A percentile compares a stretch with the other conserved stretches of the same genome.
Evolutionary conservation across 768 basidiomycete genomes (phyloP).

Genomic region (Kwoniella sp.): DNA sequence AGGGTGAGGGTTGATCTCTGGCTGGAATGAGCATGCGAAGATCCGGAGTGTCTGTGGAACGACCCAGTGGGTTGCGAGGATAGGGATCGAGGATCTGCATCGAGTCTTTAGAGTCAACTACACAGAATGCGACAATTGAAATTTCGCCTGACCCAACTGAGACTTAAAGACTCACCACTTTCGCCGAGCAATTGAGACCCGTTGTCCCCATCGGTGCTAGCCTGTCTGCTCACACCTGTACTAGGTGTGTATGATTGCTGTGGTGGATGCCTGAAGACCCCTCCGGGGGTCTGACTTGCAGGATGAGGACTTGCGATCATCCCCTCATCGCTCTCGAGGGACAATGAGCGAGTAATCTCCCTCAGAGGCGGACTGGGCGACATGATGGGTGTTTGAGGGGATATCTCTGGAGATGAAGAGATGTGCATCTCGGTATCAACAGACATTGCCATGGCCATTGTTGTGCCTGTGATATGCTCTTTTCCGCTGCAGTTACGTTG

Average conservation of each 20-base stretch:
- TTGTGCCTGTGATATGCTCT: too few species aligned
- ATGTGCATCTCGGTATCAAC: constrained; percentile 5
- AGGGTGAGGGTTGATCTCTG: neutral
- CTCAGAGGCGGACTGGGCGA: constrained; percentile 1
- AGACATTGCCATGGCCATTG: constrained; percentile 5
- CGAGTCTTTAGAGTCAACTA: too few species aligned
- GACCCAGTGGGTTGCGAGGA: too few species aligned
- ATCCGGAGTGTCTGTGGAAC: too few species aligned
- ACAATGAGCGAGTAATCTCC: constrained; percentile 1
- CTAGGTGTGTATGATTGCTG: neutral
- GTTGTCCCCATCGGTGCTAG: neutral
- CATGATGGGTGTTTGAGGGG: constrained; percentile 8
- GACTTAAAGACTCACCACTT: neutral
- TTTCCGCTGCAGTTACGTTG: too few species aligned
- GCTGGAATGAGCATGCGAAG: neutral
- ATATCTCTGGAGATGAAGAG: constrained; percentile 5
- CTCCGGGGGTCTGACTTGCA: neutral
- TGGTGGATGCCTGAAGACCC: neutral
- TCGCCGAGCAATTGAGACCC: neutral
- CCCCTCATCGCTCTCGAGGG: neutral
- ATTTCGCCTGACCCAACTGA: too few species aligned
- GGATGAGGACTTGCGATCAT: neutral
- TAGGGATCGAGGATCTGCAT: too few species aligned
- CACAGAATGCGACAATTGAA: too few species aligned
- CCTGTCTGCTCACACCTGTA: neutral